phyloP scores from a whole-genome alignment of 1,284 basidiomycete genomes.

The Athelia psychrophila region DNA sequence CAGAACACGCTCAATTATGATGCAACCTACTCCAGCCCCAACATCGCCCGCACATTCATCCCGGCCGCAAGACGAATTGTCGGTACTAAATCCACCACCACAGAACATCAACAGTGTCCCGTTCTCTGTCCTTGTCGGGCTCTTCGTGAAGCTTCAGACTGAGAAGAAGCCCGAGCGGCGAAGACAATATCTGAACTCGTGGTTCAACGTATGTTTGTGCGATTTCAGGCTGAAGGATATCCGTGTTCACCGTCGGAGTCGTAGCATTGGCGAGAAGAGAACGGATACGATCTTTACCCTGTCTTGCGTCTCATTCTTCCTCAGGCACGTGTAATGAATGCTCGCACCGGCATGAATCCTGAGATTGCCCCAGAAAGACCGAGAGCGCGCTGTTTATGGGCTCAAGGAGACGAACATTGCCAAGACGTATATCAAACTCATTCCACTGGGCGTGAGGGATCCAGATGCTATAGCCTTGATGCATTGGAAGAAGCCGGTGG shows the following conservation, averaged over 20 bases:
- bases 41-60: constrained; percentile 31
- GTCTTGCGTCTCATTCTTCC: constrained; percentile 74
- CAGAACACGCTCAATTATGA: constrained; percentile 17
- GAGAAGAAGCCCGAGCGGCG: constrained; percentile 72
- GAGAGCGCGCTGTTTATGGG: constrained; percentile 86
- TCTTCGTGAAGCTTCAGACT: constrained; percentile 67
- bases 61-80: constrained; percentile 26
- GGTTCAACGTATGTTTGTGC: constrained; percentile 66
- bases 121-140: constrained; percentile 58
- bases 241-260: background rate
- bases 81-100: constrained; percentile 50
- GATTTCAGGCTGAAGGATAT: background rate
- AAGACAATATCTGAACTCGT: constrained; percentile 56
- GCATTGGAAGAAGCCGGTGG: constrained; percentile 89
- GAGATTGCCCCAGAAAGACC: constrained; percentile 68
- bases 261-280: constrained; percentile 76
- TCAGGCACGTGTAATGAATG: constrained; percentile 44
- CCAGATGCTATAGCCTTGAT: constrained; percentile 77
- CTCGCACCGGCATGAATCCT: background rate
- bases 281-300: constrained; percentile 73
- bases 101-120: constrained; percentile 64
- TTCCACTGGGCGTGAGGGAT: constrained; percentile 76
- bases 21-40: constrained; percentile 62
- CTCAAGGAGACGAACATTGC: constrained; percentile 91
- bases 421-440: constrained; percentile 85